A percentile compares a stretch with the other conserved stretches of the same genome.
Conservation (phyloP, 2,329 filamentous ascomycete genomes). For the Byssochlamys sp. region DNA sequence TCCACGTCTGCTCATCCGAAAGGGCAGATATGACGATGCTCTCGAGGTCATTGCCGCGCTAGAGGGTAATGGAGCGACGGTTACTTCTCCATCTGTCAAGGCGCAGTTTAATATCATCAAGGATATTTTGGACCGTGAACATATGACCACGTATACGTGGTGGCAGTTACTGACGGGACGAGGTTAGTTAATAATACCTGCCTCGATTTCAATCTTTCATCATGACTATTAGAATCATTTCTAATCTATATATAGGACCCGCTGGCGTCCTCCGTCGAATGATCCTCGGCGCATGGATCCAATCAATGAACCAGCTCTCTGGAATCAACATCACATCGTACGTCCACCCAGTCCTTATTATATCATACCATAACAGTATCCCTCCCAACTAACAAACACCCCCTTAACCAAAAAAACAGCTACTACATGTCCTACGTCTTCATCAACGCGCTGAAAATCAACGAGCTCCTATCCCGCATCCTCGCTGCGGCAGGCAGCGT, state of each 20-base stretch:
- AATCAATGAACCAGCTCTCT: constrained; percentile 28
- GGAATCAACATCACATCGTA: constrained; percentile 28
- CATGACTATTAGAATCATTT: too few relatives aligned
- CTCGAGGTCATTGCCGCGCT: constrained; percentile 12
- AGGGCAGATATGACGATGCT: constrained; percentile 7
- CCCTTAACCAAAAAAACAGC: background rate
- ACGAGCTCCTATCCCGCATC: constrained; percentile 31
- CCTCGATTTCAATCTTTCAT: too few relatives aligned
- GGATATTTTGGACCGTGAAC: constrained; percentile 34
- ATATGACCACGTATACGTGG: constrained; percentile 38
- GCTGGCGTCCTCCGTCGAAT: constrained; percentile 35
- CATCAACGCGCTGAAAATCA: constrained; percentile 32
- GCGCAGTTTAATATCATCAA: constrained; percentile 27
- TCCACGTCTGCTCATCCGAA: constrained; percentile 14
- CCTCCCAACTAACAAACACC: background rate
- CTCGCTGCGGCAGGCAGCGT: constrained; percentile 39
- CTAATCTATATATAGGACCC: constrained; percentile 13
- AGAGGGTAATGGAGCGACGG: constrained; percentile 19
- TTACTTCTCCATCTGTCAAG: constrained; percentile 17
- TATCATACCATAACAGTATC: background rate
- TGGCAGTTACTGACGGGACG: constrained; percentile 34
- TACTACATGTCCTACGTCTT: constrained; percentile 36
- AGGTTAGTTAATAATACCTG: constrained; percentile 7
- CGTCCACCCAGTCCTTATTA: background rate
- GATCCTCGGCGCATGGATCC: constrained; percentile 37